Evolutionary conservation across 2,329 filamentous ascomycete genomes (phyloP).

Genomic region (Cladophialophora exuberans): DNA sequence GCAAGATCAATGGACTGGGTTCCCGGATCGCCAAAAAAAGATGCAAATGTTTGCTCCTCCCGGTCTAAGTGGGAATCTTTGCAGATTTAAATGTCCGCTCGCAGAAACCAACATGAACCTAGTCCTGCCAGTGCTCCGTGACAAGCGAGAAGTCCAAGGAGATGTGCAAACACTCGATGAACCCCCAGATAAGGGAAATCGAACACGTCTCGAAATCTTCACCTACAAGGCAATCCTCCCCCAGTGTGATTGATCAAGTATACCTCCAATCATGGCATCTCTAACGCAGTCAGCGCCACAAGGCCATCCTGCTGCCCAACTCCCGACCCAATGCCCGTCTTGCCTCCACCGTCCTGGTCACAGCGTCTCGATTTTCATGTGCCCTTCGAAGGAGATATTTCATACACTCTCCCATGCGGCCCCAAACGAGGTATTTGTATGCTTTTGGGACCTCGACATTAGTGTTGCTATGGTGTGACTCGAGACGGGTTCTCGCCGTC

Average conservation of each 20-base stretch:
- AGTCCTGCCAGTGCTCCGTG: background rate
- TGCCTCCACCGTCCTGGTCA: conserved; percentile 57
- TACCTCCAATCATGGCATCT: conserved; percentile 19
- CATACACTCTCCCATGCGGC: conserved; percentile 71
- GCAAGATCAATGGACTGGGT: conserved; percentile 10
- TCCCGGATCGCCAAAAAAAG: background rate
- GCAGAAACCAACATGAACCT: background rate
- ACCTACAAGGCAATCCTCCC: background rate
- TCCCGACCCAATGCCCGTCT: conserved; percentile 56
- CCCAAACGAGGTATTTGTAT: conserved; percentile 63
- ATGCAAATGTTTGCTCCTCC: conserved; percentile 22
- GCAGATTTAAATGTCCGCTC: conserved; percentile 18
- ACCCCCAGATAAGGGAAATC: conserved; percentile 11
- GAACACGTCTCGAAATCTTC: too few relatives aligned
- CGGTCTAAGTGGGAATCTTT: conserved; percentile 22
- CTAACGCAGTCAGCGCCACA: conserved; percentile 12
- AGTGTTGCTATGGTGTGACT: conserved; percentile 37
- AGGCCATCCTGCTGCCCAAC: conserved; percentile 44
- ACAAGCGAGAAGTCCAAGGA: too few relatives aligned
- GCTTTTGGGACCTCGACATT: conserved; percentile 49
- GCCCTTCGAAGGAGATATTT: conserved; percentile 67
- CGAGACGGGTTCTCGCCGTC: conserved; percentile 44
- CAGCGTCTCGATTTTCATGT: conserved; percentile 66
- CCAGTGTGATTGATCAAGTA: background rate
- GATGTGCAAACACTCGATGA: too few relatives aligned